Percentiles rank a stretch among this genome's conserved stretches.
These are phyloP conservation scores for Penicillium silybi DNA, from an alignment of 495 filamentous ascomycete genomes.

Conservation along the genomic window DNA sequence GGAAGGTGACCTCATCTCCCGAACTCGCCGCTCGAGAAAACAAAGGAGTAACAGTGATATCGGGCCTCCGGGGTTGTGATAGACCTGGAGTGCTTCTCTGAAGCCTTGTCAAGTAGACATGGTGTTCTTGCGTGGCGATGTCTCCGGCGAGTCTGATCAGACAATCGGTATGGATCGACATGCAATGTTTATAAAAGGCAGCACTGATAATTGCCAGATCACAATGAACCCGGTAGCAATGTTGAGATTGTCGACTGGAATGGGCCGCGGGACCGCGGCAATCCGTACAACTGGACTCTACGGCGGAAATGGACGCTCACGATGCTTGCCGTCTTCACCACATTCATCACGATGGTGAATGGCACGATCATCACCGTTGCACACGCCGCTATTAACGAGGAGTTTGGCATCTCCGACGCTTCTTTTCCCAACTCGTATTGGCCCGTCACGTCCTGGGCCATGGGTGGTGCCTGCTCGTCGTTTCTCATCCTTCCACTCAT, in stretches of 20 bases:
- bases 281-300: constrained; percentile 60
- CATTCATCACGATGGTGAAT: constrained; percentile 39
- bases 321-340: constrained; percentile 20
- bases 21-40: background rate
- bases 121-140: constrained; percentile 27
- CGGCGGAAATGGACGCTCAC: constrained; percentile 39
- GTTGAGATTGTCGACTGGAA: constrained; percentile 43
- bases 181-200: background rate
- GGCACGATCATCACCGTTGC: constrained; percentile 45
- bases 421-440: constrained; percentile 51
- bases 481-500: constrained; percentile 48
- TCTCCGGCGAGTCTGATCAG: constrained; percentile 19
- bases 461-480: constrained; percentile 45
- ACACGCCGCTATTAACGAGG: constrained; percentile 31
- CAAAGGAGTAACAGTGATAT: background rate
- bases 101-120: constrained; percentile 7
- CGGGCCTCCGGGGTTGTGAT: no score
- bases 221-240: constrained; percentile 11
- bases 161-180: constrained; percentile 12
- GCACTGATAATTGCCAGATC: constrained; percentile 12
- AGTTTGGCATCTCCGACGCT: constrained; percentile 43
- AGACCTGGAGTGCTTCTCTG: background rate
- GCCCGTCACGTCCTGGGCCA: constrained; percentile 47
- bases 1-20: constrained; percentile 1
- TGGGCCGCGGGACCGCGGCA: constrained; percentile 48